Evolutionary conservation across 805 yeast species (phyloP), one percentile per base, ranked within the genome.

Genomic region (Jamesozyma hellenica): DNA sequence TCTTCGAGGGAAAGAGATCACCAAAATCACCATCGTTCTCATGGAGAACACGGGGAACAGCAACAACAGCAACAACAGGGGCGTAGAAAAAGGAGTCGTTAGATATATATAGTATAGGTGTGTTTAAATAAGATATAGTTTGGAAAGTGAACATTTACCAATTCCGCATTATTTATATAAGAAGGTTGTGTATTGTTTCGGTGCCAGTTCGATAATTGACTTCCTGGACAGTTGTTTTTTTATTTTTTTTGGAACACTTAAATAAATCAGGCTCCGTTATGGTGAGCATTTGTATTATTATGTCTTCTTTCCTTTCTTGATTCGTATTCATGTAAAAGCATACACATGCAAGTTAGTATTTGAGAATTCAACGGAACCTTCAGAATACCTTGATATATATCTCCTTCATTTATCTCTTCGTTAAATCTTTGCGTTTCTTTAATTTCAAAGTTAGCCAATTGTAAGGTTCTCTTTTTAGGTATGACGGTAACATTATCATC

Each of bases 311-410:
- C 64, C 40, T 59, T 59, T 34, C 58, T 50, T 18, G 58, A 48
- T 40, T 59, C 64, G 27, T 51, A 50, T 16, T 53, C 61, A 39
- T 58, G 61, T 26, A 58, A 38, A 4, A 55, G 43, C 56, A 59
- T 52, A 28, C 57, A 53, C 64, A 59, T 59, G 35, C 61, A 58
- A 3, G 61, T 51, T 23, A 59, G 40, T 4, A 51, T 49, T 34
- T 53, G 52, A 1, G 63, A 54, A 38, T 47, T 49, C 49, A 51
- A 46, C 0, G 61, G 58, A 7, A 56, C 42, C 17, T 49, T 42
- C n/a, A 43, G 18, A 8, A 46, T 36, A 4, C 55, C 52, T 8
- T 8, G 14, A 18, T 38, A 6, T 21, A 6, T 21, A 6, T 21
- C 23, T 6, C 8, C 8, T 21, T 21, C n/a, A 35, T 28, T 37